A percentile compares a stretch with the other conserved stretches of the same genome.
Evolutionary conservation across 2,329 filamentous ascomycete genomes (phyloP).

Genomic region (Sporothrix globosa): DNA sequence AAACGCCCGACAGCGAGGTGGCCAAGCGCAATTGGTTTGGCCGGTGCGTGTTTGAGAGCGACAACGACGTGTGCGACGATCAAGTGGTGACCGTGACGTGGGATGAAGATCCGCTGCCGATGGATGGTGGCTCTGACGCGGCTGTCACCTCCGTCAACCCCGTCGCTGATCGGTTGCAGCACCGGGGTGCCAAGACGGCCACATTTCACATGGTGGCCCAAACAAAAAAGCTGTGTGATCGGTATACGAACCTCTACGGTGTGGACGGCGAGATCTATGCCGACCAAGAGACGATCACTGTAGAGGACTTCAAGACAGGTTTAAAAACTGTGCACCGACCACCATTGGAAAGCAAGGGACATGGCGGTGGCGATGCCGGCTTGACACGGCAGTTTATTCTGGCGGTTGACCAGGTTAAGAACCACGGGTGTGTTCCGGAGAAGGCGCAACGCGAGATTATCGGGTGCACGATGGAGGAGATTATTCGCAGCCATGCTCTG

Average conservation of each 20-base stretch:
- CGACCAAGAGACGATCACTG: slow-evolving; percentile 74
- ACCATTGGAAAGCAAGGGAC: slow-evolving; percentile 62
- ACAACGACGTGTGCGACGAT: slow-evolving; percentile 93
- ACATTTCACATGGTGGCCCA: slow-evolving; percentile 94
- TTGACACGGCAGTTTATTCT: slow-evolving; percentile 80
- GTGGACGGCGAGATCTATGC: slow-evolving; percentile 83
- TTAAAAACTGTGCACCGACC: slow-evolving; percentile 62
- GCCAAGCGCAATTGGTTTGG: slow-evolving; percentile 75
- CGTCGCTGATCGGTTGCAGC: slow-evolving; percentile 40
- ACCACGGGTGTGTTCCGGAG: slow-evolving; percentile 64
- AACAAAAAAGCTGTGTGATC: slow-evolving; percentile 82
- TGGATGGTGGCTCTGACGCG: background rate
- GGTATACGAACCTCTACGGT: slow-evolving; percentile 84
- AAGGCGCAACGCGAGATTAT: slow-evolving; percentile 75
- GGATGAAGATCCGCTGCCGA: slow-evolving; percentile 67
- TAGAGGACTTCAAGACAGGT: slow-evolving; percentile 71
- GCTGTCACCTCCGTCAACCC: background rate
- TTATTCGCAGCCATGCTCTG: slow-evolving; percentile 84
- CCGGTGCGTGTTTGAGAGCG: slow-evolving; percentile 89
- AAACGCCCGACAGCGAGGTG: slow-evolving; percentile 53
- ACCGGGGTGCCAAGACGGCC: slow-evolving; percentile 76
- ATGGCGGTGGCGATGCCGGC: slow-evolving; percentile 77
- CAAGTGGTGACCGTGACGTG: slow-evolving; percentile 87
- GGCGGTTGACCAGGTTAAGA: slow-evolving; percentile 79
- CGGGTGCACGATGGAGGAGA: slow-evolving; percentile 83